Evolutionary conservation across 768 basidiomycete species (phyloP).

Genomic region (Trametes maxima): DNA sequence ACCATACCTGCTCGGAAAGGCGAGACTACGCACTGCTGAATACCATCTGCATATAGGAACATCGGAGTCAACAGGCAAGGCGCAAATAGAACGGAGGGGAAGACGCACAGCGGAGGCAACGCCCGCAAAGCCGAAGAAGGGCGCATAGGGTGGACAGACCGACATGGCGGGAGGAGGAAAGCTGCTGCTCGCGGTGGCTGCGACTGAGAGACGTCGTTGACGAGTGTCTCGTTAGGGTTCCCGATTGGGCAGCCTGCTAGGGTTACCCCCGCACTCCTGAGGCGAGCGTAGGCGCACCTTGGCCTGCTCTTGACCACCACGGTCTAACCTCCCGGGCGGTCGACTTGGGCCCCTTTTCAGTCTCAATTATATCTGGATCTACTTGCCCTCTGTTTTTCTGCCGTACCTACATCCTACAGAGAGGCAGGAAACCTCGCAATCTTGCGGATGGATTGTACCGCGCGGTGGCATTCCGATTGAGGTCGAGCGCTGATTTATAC

Average conservation of each 20-base stretch:
- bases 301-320: background rate
- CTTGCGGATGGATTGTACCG: background rate
- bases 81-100: background rate
- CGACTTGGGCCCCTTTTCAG: background rate
- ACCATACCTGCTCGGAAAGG: background rate
- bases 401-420: background rate
- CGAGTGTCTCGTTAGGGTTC: slow-evolving; percentile 7
- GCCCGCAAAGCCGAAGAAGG: slow-evolving; percentile 98
- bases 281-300: background rate
- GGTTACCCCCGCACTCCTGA: background rate
- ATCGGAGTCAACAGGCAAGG: background rate
- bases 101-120: slow-evolving; percentile 85
- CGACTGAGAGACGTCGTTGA: slow-evolving; percentile 5
- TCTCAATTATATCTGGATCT: background rate
- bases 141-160: slow-evolving; percentile 91
- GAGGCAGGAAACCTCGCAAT: background rate
- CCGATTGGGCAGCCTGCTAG: background rate
- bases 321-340: background rate
- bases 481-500: background rate
- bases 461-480: background rate
- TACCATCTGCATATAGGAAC: slow-evolving; percentile 68
- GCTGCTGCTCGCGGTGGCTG: slow-evolving; percentile 1
- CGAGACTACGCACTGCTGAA: slow-evolving; percentile 76
- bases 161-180: slow-evolving; percentile 32
- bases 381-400: background rate